Conservation (phyloP, 2,329 filamentous ascomycete species). For the Trichoderma pleuroti region DNA sequence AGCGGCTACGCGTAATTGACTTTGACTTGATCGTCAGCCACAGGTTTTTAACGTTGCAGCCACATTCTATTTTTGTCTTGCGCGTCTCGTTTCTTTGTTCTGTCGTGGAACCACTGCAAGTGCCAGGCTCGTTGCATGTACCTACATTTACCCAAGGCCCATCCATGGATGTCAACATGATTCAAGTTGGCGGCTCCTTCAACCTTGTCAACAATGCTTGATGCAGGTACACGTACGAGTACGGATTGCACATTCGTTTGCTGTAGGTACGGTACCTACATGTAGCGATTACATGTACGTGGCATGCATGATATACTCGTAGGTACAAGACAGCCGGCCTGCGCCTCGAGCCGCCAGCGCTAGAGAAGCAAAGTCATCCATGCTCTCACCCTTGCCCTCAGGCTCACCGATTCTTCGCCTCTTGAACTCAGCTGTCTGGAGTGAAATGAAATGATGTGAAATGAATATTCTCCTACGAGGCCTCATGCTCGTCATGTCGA, state of each 20-base stretch:
- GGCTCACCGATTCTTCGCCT: neutral
- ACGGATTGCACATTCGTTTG: neutral
- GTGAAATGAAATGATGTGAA: neutral
- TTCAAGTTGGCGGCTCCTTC: neutral
- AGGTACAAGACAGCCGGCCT: neutral
- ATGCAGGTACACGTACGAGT: neutral
- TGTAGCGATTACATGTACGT: neutral
- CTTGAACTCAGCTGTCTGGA: neutral
- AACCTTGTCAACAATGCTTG: neutral
- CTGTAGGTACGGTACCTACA: no score
- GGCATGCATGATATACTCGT: neutral
- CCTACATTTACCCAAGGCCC: no score
- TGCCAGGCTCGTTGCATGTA: no score
- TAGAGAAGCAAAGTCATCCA: neutral
- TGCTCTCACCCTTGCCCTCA: neutral
- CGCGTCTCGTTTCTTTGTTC: neutral
- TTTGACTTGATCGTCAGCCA: neutral
- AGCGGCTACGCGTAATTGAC: neutral
- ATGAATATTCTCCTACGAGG: neutral
- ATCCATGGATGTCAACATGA: neutral
- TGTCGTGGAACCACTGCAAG: neutral
- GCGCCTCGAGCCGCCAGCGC: neutral
- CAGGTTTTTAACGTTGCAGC: neutral
- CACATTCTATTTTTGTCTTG: conserved; percentile 9
- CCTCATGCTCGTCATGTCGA: neutral